phyloP scores from a whole-genome alignment of 345 rosid species.

The Salix udensis region DNA sequence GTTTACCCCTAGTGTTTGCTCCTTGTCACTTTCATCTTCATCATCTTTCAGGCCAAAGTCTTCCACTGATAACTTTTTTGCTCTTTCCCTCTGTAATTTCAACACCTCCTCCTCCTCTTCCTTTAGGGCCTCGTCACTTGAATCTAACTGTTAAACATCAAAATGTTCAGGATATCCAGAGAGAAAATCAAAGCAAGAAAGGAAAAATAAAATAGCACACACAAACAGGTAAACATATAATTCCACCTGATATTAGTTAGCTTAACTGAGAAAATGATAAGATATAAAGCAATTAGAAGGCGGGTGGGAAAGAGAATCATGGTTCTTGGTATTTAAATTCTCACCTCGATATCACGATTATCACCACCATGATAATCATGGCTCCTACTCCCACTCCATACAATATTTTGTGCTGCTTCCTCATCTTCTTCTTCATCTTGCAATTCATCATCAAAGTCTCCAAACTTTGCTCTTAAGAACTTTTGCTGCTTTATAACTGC shows the following conservation, averaged over 20 bases:
- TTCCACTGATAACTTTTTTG: conserved; percentile 45
- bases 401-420: conserved; percentile 37
- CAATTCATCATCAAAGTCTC: conserved; percentile 71
- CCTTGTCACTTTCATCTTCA: conserved; percentile 52
- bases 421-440: conserved; percentile 51
- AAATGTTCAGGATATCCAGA: background rate
- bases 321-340: conserved; percentile 3
- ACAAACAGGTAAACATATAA: background rate
- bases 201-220: background rate
- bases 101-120: conserved; percentile 67
- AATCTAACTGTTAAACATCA: conserved; percentile 42
- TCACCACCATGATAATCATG: conserved; percentile 46
- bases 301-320: background rate
- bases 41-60: conserved; percentile 71
- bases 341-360: conserved; percentile 57
- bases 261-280: background rate
- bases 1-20: conserved; percentile 71
- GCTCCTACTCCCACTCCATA: conserved; percentile 51
- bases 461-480: conserved; percentile 51
- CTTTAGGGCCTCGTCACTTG: conserved; percentile 66
- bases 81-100: conserved; percentile 46
- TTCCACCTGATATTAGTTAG: background rate
- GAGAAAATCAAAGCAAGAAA: background rate
- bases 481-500: conserved; percentile 69
- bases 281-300: background rate